Percentiles rank a stretch among this genome's conserved stretches.
These are phyloP conservation scores for Penicillium longicatenatum DNA, from an alignment of 495 filamentous ascomycete genomes.

Conservation along the genomic window DNA sequence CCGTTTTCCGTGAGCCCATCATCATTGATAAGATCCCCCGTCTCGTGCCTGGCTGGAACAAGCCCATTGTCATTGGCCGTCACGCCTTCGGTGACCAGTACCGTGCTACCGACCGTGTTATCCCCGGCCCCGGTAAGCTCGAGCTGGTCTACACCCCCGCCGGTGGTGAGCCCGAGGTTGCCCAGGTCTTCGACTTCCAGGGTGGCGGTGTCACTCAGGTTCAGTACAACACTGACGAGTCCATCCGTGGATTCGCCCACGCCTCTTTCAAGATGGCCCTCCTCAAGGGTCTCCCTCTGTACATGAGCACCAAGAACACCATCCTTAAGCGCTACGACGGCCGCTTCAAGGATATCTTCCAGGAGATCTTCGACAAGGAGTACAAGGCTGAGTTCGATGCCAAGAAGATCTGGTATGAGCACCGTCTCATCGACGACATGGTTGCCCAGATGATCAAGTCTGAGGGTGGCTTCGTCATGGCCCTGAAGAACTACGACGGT, in stretches of 20 bases:
- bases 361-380: slow-evolving; percentile 86
- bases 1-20: slow-evolving; percentile 97
- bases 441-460: slow-evolving; percentile 99
- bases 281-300: slow-evolving; percentile 81
- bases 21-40: slow-evolving; percentile 90
- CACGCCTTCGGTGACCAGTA: slow-evolving; percentile 99
- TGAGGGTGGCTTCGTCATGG: slow-evolving; percentile 92
- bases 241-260: slow-evolving; percentile 91
- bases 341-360: slow-evolving; percentile 98
- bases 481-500: slow-evolving; percentile 99
- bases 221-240: slow-evolving; percentile 97
- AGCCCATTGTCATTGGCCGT: slow-evolving; percentile 97
- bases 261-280: slow-evolving; percentile 94
- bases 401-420: slow-evolving; percentile 97
- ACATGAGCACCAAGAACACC: slow-evolving; percentile 99
- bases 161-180: slow-evolving; percentile 72
- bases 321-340: slow-evolving; percentile 99
- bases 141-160: slow-evolving; percentile 90
- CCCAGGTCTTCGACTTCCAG: slow-evolving; percentile 90
- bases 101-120: slow-evolving; percentile 86
- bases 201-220: slow-evolving; percentile 87
- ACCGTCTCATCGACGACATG: slow-evolving; percentile 99
- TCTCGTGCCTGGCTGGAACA: slow-evolving; percentile 94
- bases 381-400: slow-evolving; percentile 89
- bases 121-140: slow-evolving; percentile 78